Evolutionary conservation across 2,329 filamentous ascomycete genomes (phyloP).

Genomic region (Emmonsia crescens): DNA sequence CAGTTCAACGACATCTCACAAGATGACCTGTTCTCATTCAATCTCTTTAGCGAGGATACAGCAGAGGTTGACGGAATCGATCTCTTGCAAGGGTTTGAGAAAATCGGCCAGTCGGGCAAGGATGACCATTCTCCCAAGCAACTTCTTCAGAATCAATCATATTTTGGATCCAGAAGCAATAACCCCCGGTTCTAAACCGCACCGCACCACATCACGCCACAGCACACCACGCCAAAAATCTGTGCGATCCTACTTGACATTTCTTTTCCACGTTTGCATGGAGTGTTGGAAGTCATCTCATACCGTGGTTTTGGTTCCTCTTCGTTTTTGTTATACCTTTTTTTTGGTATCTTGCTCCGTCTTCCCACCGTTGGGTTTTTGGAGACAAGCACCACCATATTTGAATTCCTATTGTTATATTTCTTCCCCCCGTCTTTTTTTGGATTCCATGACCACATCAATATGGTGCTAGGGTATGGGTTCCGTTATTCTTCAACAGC

Average conservation of each 20-base stretch:
- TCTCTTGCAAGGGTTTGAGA: conserved; percentile 38
- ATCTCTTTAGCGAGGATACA: conserved; percentile 34
- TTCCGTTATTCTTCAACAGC: neutral
- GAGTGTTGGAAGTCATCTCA: neutral
- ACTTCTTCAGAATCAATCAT: conserved; percentile 20
- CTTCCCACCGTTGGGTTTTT: neutral
- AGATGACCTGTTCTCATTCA: conserved; percentile 39
- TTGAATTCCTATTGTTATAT: neutral
- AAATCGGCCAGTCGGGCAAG: conserved; percentile 32
- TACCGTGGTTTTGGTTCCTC: neutral
- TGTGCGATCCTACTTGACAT: neutral
- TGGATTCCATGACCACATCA: conserved; percentile 1
- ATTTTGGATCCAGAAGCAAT: conserved; percentile 24
- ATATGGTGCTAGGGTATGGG: neutral
- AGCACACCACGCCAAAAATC: neutral
- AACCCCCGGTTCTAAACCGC: conserved; percentile 23
- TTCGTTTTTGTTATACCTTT: neutral
- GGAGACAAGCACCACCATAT: neutral
- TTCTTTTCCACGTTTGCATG: neutral
- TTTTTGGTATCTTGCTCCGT: neutral
- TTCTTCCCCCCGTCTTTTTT: neutral
- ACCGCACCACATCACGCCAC: neutral
- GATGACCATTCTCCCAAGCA: conserved; percentile 23
- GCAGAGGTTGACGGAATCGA: conserved; percentile 37
- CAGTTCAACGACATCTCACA: conserved; percentile 28